These are phyloP conservation scores for Macrophomina phaseolina DNA, from an alignment of 2,329 filamentous ascomycete genomes.

Conservation along the genomic window DNA sequence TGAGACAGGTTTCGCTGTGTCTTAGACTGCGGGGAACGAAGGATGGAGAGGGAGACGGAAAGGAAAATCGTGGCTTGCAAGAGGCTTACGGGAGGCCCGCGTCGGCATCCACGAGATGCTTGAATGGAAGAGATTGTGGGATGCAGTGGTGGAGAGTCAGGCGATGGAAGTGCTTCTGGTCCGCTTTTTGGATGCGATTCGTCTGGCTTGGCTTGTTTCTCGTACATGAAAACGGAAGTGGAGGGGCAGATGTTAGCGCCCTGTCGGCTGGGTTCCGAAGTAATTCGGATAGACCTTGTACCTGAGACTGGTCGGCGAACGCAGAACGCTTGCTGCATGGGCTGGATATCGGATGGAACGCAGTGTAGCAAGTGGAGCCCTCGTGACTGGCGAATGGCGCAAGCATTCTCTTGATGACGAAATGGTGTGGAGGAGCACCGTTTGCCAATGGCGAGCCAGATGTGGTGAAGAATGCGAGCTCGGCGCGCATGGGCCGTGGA, in stretches of 20 bases:
- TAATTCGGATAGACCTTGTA: background rate
- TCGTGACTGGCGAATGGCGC: background rate
- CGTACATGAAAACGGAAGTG: background rate
- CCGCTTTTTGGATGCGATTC: background rate
- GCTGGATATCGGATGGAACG: too few relatives aligned
- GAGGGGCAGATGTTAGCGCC: background rate
- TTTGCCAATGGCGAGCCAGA: background rate
- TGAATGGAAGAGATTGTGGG: background rate
- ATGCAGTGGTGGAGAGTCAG: background rate
- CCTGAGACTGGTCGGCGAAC: background rate
- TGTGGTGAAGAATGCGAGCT: background rate
- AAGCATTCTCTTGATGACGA: background rate
- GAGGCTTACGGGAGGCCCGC: background rate
- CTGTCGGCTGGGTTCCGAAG: background rate
- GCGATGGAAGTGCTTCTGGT: background rate
- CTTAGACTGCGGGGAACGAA: background rate
- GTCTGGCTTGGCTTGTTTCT: background rate
- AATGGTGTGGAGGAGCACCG: slow-evolving; percentile 2
- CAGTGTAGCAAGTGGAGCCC: too few relatives aligned
- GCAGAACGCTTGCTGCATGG: background rate
- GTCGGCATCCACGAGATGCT: background rate
- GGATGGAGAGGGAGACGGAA: background rate
- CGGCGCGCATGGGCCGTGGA: background rate
- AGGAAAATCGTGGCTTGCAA: background rate
- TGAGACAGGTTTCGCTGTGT: slow-evolving; percentile 5